phyloP scores from a whole-genome alignment of 164 flowering plant genomes.

The Magnolia sinica region DNA sequence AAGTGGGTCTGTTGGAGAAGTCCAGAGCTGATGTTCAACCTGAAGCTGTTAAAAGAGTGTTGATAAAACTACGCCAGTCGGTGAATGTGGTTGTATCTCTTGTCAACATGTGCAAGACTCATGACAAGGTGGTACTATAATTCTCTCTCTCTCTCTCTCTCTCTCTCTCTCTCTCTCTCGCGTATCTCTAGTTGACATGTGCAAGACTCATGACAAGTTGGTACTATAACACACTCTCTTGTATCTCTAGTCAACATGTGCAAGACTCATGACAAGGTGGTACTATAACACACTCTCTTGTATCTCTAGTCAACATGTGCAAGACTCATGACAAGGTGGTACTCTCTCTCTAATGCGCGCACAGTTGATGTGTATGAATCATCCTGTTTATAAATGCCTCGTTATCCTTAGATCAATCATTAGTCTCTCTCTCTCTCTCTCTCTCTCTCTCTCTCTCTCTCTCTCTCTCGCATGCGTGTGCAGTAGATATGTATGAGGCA shows the following conservation, averaged over 20 bases:
- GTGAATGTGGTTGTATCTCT: conserved; percentile 71
- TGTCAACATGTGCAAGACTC: conserved; percentile 62
- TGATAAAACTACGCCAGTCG: conserved; percentile 44
- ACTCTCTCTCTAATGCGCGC: too few relatives aligned
- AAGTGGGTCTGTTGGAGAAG: conserved; percentile 37
- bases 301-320: conserved; percentile 68
- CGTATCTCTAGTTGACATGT: conserved; percentile 38
- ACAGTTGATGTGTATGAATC: too few relatives aligned
- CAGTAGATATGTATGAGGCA: not conserved
- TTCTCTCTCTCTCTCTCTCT: not conserved
- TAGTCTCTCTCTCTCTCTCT: not conserved
- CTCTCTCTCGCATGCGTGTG: not conserved
- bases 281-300: conserved; percentile 21
- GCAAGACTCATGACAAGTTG: conserved; percentile 74
- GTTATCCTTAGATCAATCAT: too few relatives aligned
- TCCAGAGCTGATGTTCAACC: conserved; percentile 28
- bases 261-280: conserved; percentile 69
- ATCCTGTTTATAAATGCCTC: too few relatives aligned
- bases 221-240: not conserved
- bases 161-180: not conserved
- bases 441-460: too few relatives aligned
- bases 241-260: conserved; percentile 11
- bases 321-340: conserved; percentile 63
- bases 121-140: conserved; percentile 50
- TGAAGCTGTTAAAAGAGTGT: conserved; percentile 35